Base-by-base conservation (phyloP, 2,329 filamentous ascomycete species). In the Diaporthe citrichinensis region DNA sequence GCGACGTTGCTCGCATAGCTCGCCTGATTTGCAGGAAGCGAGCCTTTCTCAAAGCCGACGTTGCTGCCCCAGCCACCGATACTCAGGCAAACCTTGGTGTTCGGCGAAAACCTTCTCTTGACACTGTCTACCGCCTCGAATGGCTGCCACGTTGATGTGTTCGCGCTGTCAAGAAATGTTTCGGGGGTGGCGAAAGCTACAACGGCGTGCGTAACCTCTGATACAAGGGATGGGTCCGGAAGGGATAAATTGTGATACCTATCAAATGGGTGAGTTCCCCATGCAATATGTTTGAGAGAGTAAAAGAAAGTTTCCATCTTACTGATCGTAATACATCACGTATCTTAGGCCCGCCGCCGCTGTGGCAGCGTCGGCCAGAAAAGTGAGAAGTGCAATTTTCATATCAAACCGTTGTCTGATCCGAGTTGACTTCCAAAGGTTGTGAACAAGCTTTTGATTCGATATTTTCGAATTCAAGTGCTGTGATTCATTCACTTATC, bases 51-150 rank as follows among this genome's bases (percentile, higher is more conserved):
- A 79, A 94, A 95, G 0, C 92, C 93, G 12, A 82, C 81, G 76
- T 94, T 92, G 0, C 61, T 67, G 4, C 92, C 93, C 93, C 94
- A 95, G 71, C 93, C 94, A 15, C 94, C 94, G 77, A 95, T 91
- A 28, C 61, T 67, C 28, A 67, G 12, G 5, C 61, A 67, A 7
- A 67, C 41, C 20, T 67, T 49, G 8, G 28, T 23, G 7, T 67
- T 49, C 3, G 39, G 3, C 4, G 41, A 67, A 6, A 67, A 67
- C 10, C 61, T 20, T 34, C 14, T 36, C 17, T 49, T 67, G 41
- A 51, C 41, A 34, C 41, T 49, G 2, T 49, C 39, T 10, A 67
- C 25, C 10, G 61, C 12, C 17, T 67, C 61, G 6, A 67, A 67
- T 20, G 61, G 61, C 9, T 67, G 61, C 61, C 61, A 67, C 9